Base-by-base conservation (phyloP, 108 stramenopile species). In the Fistulifera pelliculosa region DNA sequence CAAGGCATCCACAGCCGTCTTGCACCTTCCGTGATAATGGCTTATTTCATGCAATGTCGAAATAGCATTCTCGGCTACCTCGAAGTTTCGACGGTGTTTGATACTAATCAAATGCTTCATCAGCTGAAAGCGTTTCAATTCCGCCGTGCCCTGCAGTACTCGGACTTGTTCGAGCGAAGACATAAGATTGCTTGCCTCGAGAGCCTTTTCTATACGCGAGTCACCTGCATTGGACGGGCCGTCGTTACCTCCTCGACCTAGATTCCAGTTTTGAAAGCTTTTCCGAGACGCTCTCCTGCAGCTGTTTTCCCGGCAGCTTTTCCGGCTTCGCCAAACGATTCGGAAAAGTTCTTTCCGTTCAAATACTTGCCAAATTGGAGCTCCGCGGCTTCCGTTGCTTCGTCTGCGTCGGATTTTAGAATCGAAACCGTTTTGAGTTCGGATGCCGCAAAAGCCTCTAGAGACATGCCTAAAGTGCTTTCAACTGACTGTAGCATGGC, bases 1-100 rank as follows among this genome's bases (percentile, higher is more conserved):
- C 22, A 87, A 42, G 27, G 75, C 73, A 40, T 65, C 60, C 12
- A 83, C 80, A 45, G 81, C 62, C 64, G 83, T 79, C 47, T 79
- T 69, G 47, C 85, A 93, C 47, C 80, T 81, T 44, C 77, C 75
- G 48, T 75, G 81, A 57, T 85, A 85, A 1, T 79, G 75, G 8
- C 79, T 52, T 1, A 87, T 65, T 10, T 86, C 90, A 66, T 81
- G 72, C 45, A 93, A 54, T 10, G 77, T 77, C 3, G 85, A 75
- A n/a, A 88, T 52, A 22, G 74, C 60, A 43, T 68, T 73, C 59
- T 93, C 90, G n/a, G 86, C 82, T 42, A 93, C 58, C 71, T 85
- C 90, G 70, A 93, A 88, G 56, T 85, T 88, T n/a, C 85, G 66
- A 4, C 90, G 71, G 40, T 82, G 83, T 70, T 90, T 90, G 60